Conservation (phyloP, 148 eudicot species). For the Nyssa sinensis region DNA sequence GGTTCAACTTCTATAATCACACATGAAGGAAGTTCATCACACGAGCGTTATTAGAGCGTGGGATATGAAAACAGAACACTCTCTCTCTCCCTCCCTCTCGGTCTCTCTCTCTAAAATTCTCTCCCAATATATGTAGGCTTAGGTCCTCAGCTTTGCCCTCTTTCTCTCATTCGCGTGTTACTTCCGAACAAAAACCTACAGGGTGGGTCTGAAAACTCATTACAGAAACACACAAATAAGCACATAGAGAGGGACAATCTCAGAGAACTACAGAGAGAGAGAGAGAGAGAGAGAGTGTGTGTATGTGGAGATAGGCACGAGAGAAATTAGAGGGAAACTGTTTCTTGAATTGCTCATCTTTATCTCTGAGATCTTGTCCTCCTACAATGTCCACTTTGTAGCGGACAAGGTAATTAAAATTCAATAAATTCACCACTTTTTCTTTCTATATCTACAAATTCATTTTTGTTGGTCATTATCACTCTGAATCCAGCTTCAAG, state of each 20-base stretch:
- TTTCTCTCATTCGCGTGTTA: constrained; percentile 16
- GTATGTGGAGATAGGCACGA: too few species aligned
- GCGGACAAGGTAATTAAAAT: constrained; percentile 27
- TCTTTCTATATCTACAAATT: neutral
- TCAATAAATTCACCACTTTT: neutral
- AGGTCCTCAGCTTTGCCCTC: neutral
- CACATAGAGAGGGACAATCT: neutral
- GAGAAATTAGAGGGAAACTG: neutral
- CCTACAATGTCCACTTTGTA: constrained; percentile 24
- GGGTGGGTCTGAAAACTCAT: neutral
- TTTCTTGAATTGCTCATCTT: neutral
- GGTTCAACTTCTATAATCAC: too few species aligned
- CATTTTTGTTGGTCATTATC: neutral
- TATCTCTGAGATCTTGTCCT: constrained; percentile 21
- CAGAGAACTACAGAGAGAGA: neutral
- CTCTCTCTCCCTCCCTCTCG: neutral
- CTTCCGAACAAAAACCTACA: constrained; percentile 26
- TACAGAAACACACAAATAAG: neutral
- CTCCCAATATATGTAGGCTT: neutral
- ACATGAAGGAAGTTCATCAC: neutral
- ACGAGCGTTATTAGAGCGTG: neutral
- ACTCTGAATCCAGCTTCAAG: neutral
- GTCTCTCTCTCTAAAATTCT: neutral
- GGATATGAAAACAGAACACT: neutral
- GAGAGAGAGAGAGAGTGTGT: neutral